phyloP scores from a whole-genome alignment of 352 stramenopile species.

The Halophytophthora batemanensis region DNA sequence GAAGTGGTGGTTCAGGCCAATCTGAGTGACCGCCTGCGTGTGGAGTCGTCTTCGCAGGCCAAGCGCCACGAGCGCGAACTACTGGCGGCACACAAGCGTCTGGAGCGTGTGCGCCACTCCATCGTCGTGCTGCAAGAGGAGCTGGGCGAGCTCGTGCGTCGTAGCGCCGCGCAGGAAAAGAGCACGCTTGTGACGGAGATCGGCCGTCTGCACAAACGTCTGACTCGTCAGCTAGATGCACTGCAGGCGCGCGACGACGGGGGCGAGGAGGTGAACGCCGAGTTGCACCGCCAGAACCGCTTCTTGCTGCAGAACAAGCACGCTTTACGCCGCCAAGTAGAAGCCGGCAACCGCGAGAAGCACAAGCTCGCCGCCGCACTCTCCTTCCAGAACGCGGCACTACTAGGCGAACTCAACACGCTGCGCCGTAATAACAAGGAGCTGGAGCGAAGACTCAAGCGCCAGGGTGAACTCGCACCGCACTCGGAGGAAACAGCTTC shows the following conservation, averaged over 20 bases:
- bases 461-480: slow-evolving; percentile 12
- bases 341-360: slow-evolving; percentile 58
- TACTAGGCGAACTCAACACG: slow-evolving; percentile 65
- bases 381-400: slow-evolving; percentile 63
- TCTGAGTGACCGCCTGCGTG: slow-evolving; percentile 55
- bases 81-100: slow-evolving; percentile 19
- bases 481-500: slow-evolving; percentile 10
- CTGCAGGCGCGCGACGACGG: slow-evolving; percentile 51
- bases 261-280: slow-evolving; percentile 53
- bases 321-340: slow-evolving; percentile 60
- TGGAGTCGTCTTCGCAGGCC: slow-evolving; percentile 35
- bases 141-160: slow-evolving; percentile 52
- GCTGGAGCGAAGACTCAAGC: slow-evolving; percentile 41
- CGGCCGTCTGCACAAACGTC: slow-evolving; percentile 59
- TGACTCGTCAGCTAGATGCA: slow-evolving; percentile 49
- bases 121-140: slow-evolving; percentile 67
- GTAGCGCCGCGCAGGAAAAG: slow-evolving; percentile 63
- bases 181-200: slow-evolving; percentile 57
- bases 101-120: slow-evolving; percentile 50
- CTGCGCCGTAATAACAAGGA: slow-evolving; percentile 64
- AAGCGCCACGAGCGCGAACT: slow-evolving; percentile 50
- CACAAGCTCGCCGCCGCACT: slow-evolving; percentile 69
- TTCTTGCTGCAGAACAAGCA: slow-evolving; percentile 77
- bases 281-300: slow-evolving; percentile 70
- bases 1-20: slow-evolving; percentile 71